phyloP scores from a whole-genome alignment of 331 rosid genomes.

The Stylosanthes scabra region DNA sequence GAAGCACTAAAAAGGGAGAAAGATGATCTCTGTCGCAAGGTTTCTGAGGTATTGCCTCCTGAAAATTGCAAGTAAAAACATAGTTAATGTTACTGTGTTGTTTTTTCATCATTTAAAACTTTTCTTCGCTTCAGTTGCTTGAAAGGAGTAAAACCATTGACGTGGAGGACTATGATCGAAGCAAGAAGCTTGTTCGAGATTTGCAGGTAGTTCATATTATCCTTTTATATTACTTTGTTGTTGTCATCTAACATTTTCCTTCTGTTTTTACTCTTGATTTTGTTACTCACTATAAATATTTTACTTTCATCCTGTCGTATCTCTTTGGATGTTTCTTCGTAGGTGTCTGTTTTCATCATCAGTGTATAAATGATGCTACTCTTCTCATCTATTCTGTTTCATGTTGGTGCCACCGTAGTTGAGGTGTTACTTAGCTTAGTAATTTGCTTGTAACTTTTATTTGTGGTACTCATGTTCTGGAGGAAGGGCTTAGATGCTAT shows the following conservation, averaged over 20 bases:
- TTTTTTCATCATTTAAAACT: not conserved
- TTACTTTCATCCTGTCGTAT: no score
- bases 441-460: not conserved
- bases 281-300: no score
- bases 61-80: conserved; percentile 16
- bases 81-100: not conserved
- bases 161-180: conserved; percentile 75
- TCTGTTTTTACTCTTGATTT: no score
- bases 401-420: not conserved
- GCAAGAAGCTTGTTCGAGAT: conserved; percentile 66
- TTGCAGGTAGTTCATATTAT: conserved; percentile 62
- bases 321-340: not conserved
- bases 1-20: conserved; percentile 66
- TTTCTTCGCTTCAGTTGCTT: conserved; percentile 57
- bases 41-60: conserved; percentile 72
- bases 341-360: not conserved
- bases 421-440: not conserved
- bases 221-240: not conserved
- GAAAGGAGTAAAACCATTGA: conserved; percentile 72
- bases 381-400: conserved; percentile 6
- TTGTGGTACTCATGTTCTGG: not conserved
- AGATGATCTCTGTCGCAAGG: conserved; percentile 57
- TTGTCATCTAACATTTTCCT: no score
- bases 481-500: not conserved
- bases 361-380: not conserved